A percentile compares a stretch with the other conserved stretches of the same genome.
Evolutionary conservation across 2,329 filamentous ascomycete species (phyloP).

Genomic region (Aspergillus ustus): DNA sequence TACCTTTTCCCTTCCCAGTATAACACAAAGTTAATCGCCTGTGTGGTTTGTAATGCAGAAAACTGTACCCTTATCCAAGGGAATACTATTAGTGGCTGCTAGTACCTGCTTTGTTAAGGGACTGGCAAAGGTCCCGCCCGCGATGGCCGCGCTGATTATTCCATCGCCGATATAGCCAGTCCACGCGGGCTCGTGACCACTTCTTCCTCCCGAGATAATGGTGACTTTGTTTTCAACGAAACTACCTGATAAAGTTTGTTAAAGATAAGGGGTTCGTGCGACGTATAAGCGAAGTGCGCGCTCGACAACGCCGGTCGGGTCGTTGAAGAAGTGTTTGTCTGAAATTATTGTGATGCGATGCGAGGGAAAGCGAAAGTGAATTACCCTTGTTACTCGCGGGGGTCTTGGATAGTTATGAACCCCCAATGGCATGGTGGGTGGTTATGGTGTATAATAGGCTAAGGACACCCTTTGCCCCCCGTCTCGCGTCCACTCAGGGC

Average conservation of each 20-base stretch:
- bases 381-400: no score
- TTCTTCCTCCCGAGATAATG: slow-evolving; percentile 7
- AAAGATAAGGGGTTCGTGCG: not conserved
- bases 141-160: slow-evolving; percentile 3
- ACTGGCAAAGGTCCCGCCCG: slow-evolving; percentile 1
- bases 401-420: no score
- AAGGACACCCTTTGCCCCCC: no score
- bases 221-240: not conserved
- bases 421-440: no score
- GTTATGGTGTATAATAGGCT: no score
- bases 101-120: slow-evolving; percentile 1
- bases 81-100: not conserved
- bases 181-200: slow-evolving; percentile 8
- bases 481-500: no score
- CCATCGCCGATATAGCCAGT: not conserved
- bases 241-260: not conserved
- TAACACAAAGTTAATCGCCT: not conserved
- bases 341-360: slow-evolving; percentile 1
- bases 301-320: not conserved
- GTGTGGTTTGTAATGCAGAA: slow-evolving; percentile 10
- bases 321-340: slow-evolving; percentile 9
- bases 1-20: slow-evolving; percentile 2
- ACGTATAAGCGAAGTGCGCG: not conserved
- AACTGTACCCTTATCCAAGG: not conserved
- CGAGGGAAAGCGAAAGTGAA: no score